Conservation (phyloP, 305 asterid species). For the Solanum aculeatissimum region DNA sequence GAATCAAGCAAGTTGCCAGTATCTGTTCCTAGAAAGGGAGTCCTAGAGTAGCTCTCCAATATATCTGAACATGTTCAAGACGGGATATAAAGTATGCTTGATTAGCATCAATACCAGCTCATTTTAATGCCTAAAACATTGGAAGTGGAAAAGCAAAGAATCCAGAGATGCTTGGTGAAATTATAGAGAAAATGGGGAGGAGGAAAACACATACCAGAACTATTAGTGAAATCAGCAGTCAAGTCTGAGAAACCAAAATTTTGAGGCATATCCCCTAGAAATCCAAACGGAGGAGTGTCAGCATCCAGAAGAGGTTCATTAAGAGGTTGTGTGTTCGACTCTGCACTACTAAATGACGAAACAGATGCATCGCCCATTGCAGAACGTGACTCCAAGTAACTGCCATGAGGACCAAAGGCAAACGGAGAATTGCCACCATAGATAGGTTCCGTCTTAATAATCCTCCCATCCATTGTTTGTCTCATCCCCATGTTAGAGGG, state of each 20-base stretch:
- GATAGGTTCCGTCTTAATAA: conserved; percentile 49
- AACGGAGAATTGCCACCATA: conserved; percentile 49
- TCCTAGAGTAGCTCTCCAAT: conserved; percentile 45
- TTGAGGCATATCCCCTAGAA: conserved; percentile 43
- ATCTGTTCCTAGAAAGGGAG: conserved; percentile 39
- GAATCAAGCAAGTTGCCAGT: conserved; percentile 40
- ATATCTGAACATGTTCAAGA: conserved; percentile 25
- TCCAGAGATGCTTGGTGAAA: background rate
- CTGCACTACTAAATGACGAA: conserved; percentile 60
- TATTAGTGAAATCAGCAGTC: conserved; percentile 40
- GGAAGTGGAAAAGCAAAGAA: background rate
- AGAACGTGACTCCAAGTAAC: conserved; percentile 44
- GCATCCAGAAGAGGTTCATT: conserved; percentile 51
- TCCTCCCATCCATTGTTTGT: conserved; percentile 38
- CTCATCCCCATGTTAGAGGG: conserved; percentile 34
- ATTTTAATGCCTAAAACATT: background rate
- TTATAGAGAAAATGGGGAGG: conserved; percentile 4
- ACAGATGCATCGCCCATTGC: conserved; percentile 60
- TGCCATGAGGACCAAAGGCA: conserved; percentile 39
- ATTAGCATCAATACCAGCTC: background rate
- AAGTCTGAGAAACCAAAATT: conserved; percentile 47
- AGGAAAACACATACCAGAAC: conserved; percentile 41
- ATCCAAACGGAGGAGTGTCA: conserved; percentile 53
- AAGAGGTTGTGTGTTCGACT: conserved; percentile 55
- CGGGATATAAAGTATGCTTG: background rate